Conservation (phyloP, 805 yeast species). For the Metschnikowia santaceciliae region DNA sequence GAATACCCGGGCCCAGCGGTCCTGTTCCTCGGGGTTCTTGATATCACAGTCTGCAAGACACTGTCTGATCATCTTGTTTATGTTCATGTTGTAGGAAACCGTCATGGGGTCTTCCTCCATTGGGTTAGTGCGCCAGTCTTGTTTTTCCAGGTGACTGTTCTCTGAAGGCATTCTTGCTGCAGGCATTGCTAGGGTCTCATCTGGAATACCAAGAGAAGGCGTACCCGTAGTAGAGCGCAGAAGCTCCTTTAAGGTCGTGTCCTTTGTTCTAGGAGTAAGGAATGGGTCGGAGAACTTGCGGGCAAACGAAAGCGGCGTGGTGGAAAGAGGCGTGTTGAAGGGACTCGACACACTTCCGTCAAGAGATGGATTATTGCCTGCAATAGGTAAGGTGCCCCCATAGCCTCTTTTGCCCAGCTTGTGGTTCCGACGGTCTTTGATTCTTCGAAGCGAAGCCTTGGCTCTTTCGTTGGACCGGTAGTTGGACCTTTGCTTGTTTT, state of each 20-base stretch:
- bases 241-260: neutral
- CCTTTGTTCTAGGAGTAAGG: neutral
- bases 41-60: conserved; percentile 60
- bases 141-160: neutral
- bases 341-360: conserved; percentile 18
- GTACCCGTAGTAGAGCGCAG: neutral
- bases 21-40: conserved; percentile 27
- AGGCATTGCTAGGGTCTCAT: neutral
- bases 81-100: conserved; percentile 35
- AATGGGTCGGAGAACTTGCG: conserved; percentile 1
- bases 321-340: conserved; percentile 16
- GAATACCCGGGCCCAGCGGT: conserved; percentile 59
- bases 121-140: neutral
- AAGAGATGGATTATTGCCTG: neutral
- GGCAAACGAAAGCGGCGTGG: neutral
- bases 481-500: conserved; percentile 15
- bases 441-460: conserved; percentile 59
- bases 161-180: neutral
- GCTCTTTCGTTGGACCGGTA: conserved; percentile 55
- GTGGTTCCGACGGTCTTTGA: conserved; percentile 55
- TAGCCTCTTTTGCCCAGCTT: conserved; percentile 29
- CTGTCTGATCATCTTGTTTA: conserved; percentile 53
- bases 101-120: conserved; percentile 4
- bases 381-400: conserved; percentile 3
- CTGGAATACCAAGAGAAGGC: neutral